Percentiles rank a stretch among this genome's conserved stretches.
phyloP scores from a whole-genome alignment of 2,329 filamentous ascomycete species.

The Colletotrichum sansevieriae region DNA sequence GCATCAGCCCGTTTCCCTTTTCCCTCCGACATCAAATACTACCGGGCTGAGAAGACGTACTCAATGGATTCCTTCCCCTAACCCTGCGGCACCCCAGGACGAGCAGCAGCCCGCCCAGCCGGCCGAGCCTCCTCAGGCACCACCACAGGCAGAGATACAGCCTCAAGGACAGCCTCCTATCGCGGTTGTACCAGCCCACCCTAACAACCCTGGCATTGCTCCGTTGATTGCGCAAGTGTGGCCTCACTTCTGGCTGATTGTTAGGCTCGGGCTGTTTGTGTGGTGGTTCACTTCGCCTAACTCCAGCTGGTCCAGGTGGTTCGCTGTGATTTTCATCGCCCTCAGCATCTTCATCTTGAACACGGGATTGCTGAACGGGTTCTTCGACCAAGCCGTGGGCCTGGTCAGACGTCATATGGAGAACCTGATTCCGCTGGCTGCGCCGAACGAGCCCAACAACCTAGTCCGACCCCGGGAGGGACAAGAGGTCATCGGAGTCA shows the following conservation, averaged over 20 bases:
- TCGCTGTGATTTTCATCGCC: constrained; percentile 67
- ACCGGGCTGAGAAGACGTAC: constrained; percentile 31
- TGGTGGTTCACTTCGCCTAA: constrained; percentile 74
- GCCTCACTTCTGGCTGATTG: constrained; percentile 73
- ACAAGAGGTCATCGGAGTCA: constrained; percentile 42
- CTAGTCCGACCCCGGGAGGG: constrained; percentile 21
- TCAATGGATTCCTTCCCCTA: constrained; percentile 37
- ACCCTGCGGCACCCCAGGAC: constrained; percentile 42
- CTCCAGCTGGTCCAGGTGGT: constrained; percentile 70
- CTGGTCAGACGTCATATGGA: constrained; percentile 72
- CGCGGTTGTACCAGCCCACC: constrained; percentile 49
- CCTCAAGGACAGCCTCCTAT: constrained; percentile 47
- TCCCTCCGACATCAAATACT: constrained; percentile 28
- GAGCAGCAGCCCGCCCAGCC: constrained; percentile 33
- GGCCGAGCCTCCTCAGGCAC: constrained; percentile 40
- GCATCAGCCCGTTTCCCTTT: constrained; percentile 7
- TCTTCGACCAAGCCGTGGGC: constrained; percentile 67
- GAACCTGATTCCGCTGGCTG: constrained; percentile 68
- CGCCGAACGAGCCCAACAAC: constrained; percentile 49
- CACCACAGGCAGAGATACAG: constrained; percentile 45
- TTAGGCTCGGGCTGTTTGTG: constrained; percentile 70
- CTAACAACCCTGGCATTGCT: constrained; percentile 55
- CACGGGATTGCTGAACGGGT: constrained; percentile 68
- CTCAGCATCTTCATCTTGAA: constrained; percentile 70
- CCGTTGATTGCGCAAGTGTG: constrained; percentile 61